Evolutionary conservation across 2,329 filamentous ascomycete species (phyloP).

Genomic region (Lecanicillium sp.): DNA sequence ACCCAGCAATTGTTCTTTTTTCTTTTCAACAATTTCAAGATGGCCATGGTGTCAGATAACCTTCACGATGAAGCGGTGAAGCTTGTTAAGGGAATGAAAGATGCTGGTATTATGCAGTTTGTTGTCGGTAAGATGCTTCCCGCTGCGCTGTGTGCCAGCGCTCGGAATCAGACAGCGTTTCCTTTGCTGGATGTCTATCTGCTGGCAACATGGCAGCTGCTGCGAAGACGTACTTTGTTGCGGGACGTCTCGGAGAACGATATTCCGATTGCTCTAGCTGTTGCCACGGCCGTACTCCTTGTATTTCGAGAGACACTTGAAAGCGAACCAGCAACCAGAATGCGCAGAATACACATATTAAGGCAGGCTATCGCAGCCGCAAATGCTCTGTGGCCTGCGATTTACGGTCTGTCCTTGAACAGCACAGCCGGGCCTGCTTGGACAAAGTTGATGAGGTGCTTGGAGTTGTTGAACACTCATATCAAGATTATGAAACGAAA

Average conservation of each 20-base stretch:
- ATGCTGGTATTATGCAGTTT: slow-evolving; percentile 35
- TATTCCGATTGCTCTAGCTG: not conserved
- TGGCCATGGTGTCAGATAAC: slow-evolving; percentile 39
- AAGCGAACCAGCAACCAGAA: slow-evolving; percentile 2
- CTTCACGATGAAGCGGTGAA: slow-evolving; percentile 38
- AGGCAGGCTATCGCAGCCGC: slow-evolving; percentile 10
- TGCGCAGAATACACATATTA: slow-evolving; percentile 17
- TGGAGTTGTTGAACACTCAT: not conserved
- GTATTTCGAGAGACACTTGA: slow-evolving; percentile 12
- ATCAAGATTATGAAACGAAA: slow-evolving; percentile 5
- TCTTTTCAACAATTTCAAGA: slow-evolving; percentile 48
- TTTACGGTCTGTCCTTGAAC: slow-evolving; percentile 11
- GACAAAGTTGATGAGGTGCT: slow-evolving; percentile 4
- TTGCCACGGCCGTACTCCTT: slow-evolving; percentile 14
- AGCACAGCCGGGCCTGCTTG: slow-evolving; percentile 1
- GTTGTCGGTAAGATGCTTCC: slow-evolving; percentile 45
- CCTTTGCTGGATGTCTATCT: slow-evolving; percentile 43
- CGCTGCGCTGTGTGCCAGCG: slow-evolving; percentile 35
- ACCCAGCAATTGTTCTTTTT: slow-evolving; percentile 46
- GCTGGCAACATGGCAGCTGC: slow-evolving; percentile 28
- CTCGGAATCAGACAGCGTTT: slow-evolving; percentile 29
- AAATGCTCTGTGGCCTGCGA: slow-evolving; percentile 13
- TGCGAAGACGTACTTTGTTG: slow-evolving; percentile 20
- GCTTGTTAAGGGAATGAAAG: slow-evolving; percentile 39
- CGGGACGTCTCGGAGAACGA: slow-evolving; percentile 5